Evolutionary conservation across 2,329 filamentous ascomycete species (phyloP), one percentile per base, ranked within the genome.

Genomic region (Remersonia thermophila): DNA sequence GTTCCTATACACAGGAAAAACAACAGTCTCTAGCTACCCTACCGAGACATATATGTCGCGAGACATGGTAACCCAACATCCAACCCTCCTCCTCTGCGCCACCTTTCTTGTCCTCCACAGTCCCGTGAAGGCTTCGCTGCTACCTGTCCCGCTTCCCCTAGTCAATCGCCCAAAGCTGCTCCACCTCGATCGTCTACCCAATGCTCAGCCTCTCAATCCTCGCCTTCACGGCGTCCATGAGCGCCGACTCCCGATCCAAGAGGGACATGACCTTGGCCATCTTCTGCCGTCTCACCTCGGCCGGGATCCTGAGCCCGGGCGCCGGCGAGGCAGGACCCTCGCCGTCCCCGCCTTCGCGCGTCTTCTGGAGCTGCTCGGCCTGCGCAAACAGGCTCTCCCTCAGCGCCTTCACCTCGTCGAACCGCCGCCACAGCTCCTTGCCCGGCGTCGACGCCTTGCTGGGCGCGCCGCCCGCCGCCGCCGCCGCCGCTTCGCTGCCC

Each of bases 171-270:
- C 5, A n/a, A n/a, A n/a, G n/a, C n/a, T n/a, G n/a, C n/a, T n/a
- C n/a, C n/a, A n/a, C n/a, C n/a, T n/a, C n/a, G n/a, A n/a, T n/a
- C n/a, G n/a, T n/a, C 41, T 43, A 51, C 16, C 48, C 50, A 41
- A 62, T 43, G 29, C 56, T 61, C 36, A 83, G 57, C 42, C 65
- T 69, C 53, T 78, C 72, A 43, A 84, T 56, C 38, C 78, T 65
- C 38, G 65, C 65, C 46, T 69, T 75, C 15, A 81, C 69, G 15
- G 73, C 78, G 47, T 83, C 77, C 6, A 83, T 73, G 48, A 83
- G 55, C 4, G 76, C 76, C 32, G 71, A 71, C 57, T 84, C 78
- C 18, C 79, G 62, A 39, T 79, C 74, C 45, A 84, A 57, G 41
- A 82, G 55, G 18, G 59, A 59, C 56, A 73, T 73, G 15, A 83